Evolutionary conservation across 352 stramenopile species (phyloP).

Genomic region (Phytophthora brassicae): DNA sequence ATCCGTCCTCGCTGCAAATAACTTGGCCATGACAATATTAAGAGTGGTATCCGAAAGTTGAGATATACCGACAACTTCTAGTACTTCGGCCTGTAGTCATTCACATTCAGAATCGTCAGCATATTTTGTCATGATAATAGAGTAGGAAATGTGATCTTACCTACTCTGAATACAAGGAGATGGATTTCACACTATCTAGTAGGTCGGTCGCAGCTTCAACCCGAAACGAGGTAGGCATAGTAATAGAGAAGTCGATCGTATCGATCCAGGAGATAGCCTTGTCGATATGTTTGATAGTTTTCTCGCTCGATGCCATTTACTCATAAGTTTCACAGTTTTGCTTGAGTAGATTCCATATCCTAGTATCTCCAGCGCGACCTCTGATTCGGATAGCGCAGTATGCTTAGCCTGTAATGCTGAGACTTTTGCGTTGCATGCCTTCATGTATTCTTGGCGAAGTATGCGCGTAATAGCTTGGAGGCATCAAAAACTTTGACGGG

Average conservation of each 20-base stretch:
- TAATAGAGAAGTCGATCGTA: background rate
- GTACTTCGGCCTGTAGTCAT: background rate
- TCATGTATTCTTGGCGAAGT: background rate
- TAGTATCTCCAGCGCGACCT: conserved; percentile 1
- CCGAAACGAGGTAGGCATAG: background rate
- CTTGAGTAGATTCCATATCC: conserved; percentile 1
- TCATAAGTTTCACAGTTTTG: background rate
- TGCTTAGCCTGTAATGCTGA: background rate
- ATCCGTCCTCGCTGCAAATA: background rate
- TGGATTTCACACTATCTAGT: background rate
- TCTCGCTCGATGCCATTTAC: background rate
- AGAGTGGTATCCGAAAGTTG: conserved; percentile 1
- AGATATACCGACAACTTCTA: conserved; percentile 5
- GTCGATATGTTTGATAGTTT: background rate
- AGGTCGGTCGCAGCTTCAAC: background rate
- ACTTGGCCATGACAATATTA: background rate
- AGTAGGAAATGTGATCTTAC: background rate
- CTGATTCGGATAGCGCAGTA: too few species aligned
- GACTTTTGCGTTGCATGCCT: conserved; percentile 1
- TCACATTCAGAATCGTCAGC: background rate
- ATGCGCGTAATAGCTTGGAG: too few species aligned
- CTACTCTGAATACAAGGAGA: background rate
- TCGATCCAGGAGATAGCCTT: background rate
- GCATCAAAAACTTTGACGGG: too few species aligned
- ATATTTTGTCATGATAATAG: too few species aligned